A percentile compares a stretch with the other conserved stretches of the same genome.
Conservation (phyloP, 2,329 filamentous ascomycete species). For the Thielaviopsis cerberus region DNA sequence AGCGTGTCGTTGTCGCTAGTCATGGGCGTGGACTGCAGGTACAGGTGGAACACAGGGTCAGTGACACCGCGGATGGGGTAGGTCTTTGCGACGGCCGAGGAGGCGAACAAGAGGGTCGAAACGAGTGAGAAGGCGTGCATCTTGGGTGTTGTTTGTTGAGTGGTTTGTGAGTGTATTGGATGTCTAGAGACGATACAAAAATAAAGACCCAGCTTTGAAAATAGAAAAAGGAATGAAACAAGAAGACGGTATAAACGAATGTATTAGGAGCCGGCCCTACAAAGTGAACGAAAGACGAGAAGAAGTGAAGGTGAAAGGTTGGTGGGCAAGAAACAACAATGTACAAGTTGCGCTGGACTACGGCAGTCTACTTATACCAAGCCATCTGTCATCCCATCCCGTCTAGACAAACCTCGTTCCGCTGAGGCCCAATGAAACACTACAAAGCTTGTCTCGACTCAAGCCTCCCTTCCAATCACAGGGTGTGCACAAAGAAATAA, state of each 20-base stretch:
- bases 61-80: constrained; percentile 31
- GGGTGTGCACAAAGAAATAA: too few relatives aligned
- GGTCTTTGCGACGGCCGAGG: constrained; percentile 20
- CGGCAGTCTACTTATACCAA: neutral
- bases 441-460: neutral
- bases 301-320: neutral
- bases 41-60: constrained; percentile 33
- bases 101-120: constrained; percentile 4
- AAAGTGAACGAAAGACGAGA: neutral
- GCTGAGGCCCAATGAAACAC: neutral
- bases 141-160: neutral
- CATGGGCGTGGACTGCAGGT: constrained; percentile 29
- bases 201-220: neutral
- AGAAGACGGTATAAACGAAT: neutral
- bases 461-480: neutral
- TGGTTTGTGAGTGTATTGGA: neutral
- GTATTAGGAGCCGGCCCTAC: neutral
- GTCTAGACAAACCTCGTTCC: neutral
- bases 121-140: constrained; percentile 11
- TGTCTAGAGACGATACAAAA: neutral
- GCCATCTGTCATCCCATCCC: neutral
- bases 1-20: constrained; percentile 12
- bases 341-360: neutral
- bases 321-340: neutral
- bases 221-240: neutral